Evolutionary conservation across 768 basidiomycete genomes (phyloP), one percentile per base, ranked within the genome.

Genomic region (Chalciporus sphaerocephalus): DNA sequence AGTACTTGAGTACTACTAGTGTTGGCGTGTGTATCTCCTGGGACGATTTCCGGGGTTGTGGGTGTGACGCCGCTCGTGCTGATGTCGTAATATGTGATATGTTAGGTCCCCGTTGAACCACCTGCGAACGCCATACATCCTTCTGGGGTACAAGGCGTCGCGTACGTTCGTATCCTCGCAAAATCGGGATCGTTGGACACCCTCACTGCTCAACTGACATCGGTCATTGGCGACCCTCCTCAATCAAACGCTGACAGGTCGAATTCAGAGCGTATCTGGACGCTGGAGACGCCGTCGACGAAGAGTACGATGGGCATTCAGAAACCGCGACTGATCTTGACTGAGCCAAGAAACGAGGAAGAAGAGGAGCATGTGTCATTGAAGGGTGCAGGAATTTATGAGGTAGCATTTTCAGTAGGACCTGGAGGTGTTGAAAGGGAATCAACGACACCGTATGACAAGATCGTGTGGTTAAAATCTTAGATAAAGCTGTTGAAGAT

Each of bases 51-150:
- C n/a, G n/a, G n/a, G n/a, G n/a, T n/a, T n/a, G n/a, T n/a, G n/a
- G n/a, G n/a, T n/a, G n/a, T n/a, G n/a, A n/a, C n/a, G n/a, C n/a
- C n/a, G n/a, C n/a, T n/a, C n/a, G n/a, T n/a, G n/a, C n/a, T n/a
- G n/a, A n/a, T n/a, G n/a, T n/a, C n/a, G 30, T 13, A 32, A 13
- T 32, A 13, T 15, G 5, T 32, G 30, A 32, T 32, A 7, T n/a
- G 13, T 12, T 32, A 82, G 79, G 81, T 83, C 1, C 79, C 79
- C 5, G 57, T 63, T 2, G 65, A 71, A 9, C 75, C 76, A 4
- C 64, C 65, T 13, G 69, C 71, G 2, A 79, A 79, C 52, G 59
- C 66, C 0, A 53, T 63, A 6, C 85, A 87, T 55, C 70, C 76
- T 0, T 80, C 73, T 5, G 69, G 64, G 6, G 75, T 75, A 2